Conservation (phyloP, 129 eudicot genomes). For the Flaveria robusta region DNA sequence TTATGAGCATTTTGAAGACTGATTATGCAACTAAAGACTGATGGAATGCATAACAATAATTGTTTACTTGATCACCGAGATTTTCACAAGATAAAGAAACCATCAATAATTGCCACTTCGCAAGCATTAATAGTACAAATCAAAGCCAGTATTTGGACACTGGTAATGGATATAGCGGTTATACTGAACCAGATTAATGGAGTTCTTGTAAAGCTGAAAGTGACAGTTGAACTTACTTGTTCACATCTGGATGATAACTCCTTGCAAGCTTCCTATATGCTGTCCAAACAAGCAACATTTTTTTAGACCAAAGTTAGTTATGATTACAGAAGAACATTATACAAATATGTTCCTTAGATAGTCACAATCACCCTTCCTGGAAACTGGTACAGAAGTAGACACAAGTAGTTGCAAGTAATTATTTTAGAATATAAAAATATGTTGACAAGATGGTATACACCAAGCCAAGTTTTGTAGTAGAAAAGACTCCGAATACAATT, state of each 20-base stretch:
- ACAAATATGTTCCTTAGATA: not conserved
- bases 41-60: not conserved
- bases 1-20: slow-evolving; percentile 13
- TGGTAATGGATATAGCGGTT: slow-evolving; percentile 16
- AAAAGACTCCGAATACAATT: slow-evolving; percentile 19
- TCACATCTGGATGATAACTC: slow-evolving; percentile 95
- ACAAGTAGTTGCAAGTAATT: slow-evolving; percentile 16
- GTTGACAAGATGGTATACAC: slow-evolving; percentile 16
- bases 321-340: slow-evolving; percentile 11
- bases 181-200: not conserved
- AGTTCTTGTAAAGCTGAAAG: slow-evolving; percentile 25
- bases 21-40: slow-evolving; percentile 6
- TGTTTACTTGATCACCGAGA: not conserved
- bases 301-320: slow-evolving; percentile 19
- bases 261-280: slow-evolving; percentile 98
- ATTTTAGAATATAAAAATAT: not conserved
- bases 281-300: slow-evolving; percentile 26
- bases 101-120: not conserved
- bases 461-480: slow-evolving; percentile 12
- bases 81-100: not conserved
- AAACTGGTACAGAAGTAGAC: slow-evolving; percentile 3
- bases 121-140: slow-evolving; percentile 11
- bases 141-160: not conserved
- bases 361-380: slow-evolving; percentile 2
- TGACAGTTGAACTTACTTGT: slow-evolving; percentile 65